Percentiles rank a stretch among this genome's conserved stretches.
Conservation (phyloP, 2,329 filamentous ascomycete genomes). For the Aspergillus proliferans region DNA sequence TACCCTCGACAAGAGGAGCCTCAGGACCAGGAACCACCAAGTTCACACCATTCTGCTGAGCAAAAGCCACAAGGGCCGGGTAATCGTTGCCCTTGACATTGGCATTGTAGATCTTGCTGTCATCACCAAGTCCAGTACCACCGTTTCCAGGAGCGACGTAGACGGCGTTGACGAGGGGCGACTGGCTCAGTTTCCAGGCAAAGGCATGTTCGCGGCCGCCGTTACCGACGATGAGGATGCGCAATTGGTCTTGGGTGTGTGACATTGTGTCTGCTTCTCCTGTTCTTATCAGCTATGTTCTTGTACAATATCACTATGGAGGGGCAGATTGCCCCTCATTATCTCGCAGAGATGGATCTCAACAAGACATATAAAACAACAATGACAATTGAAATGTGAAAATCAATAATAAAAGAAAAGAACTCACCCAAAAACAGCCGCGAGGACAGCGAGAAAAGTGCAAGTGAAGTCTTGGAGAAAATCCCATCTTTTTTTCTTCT, state of each 20-base stretch:
- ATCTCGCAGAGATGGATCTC: not conserved
- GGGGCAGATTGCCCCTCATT: constrained; percentile 8
- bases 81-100: constrained; percentile 71
- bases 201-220: constrained; percentile 92
- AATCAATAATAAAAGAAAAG: not conserved
- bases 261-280: not conserved
- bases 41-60: constrained; percentile 66
- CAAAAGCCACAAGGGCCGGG: constrained; percentile 66
- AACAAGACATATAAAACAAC: not conserved
- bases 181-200: constrained; percentile 89
- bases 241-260: constrained; percentile 45
- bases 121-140: constrained; percentile 59
- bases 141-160: constrained; percentile 70
- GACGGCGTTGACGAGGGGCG: constrained; percentile 69
- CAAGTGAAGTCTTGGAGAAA: constrained; percentile 1
- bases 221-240: constrained; percentile 82
- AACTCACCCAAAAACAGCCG: constrained; percentile 15
- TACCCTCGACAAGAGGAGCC: constrained; percentile 84
- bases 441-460: constrained; percentile 1
- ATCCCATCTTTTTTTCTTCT: constrained; percentile 5
- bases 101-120: constrained; percentile 65
- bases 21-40: constrained; percentile 88
- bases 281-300: constrained; percentile 8
- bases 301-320: constrained; percentile 8
- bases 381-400: not conserved